Conservation (phyloP, 2,329 filamentous ascomycete genomes). For the Exutisphaerella laricina region DNA sequence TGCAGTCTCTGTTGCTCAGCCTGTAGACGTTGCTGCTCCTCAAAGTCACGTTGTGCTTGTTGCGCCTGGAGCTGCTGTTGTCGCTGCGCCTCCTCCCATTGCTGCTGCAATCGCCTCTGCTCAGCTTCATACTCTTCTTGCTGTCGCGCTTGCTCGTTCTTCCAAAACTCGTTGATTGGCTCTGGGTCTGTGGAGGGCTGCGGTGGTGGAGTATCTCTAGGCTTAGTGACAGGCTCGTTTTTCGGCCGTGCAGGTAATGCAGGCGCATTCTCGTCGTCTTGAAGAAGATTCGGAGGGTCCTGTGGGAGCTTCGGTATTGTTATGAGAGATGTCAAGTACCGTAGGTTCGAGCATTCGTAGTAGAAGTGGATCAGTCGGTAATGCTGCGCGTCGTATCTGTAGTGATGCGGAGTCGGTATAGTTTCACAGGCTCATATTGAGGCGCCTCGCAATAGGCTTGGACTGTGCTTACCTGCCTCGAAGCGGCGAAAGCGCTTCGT, state of each 20-base stretch:
- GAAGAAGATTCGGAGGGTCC: conserved; percentile 82
- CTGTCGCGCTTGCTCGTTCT: conserved; percentile 81
- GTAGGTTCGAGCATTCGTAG: conserved; percentile 96
- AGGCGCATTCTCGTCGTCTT: conserved; percentile 71
- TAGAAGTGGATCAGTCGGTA: conserved; percentile 97
- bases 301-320: conserved; percentile 93
- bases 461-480: conserved; percentile 48
- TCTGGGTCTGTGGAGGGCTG: conserved; percentile 75
- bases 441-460: background rate
- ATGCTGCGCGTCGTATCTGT: conserved; percentile 85
- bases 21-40: conserved; percentile 83
- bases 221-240: conserved; percentile 61
- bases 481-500: conserved; percentile 84
- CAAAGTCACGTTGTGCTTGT: conserved; percentile 89
- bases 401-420: background rate
- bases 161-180: conserved; percentile 98
- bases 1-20: conserved; percentile 86
- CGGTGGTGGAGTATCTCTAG: conserved; percentile 61
- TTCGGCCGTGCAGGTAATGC: conserved; percentile 71
- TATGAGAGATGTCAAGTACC: conserved; percentile 93
- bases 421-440: background rate
- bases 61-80: conserved; percentile 77
- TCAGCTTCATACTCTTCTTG: conserved; percentile 95
- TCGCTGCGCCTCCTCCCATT: conserved; percentile 73
- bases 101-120: conserved; percentile 79